Base-by-base conservation (phyloP, 2,329 filamentous ascomycete species). In the Fusarium chaquense region DNA sequence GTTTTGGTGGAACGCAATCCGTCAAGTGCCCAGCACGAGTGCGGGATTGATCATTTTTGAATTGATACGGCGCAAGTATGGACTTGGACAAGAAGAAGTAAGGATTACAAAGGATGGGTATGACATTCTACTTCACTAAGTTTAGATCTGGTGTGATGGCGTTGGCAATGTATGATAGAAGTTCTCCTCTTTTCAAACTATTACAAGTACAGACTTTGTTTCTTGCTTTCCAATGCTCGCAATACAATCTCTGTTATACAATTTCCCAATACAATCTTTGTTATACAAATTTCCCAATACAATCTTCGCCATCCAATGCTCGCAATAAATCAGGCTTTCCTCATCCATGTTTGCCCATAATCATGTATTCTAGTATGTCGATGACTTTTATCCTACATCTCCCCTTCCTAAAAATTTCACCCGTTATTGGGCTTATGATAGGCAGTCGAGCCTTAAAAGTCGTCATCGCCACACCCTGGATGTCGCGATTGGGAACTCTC, bases 11-110 rank as follows among this genome's bases (percentile, higher is more conserved):
- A 90, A 86, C 56, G 91, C 91, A 1, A 85, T 93, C 54, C 83
- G 90, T 7, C 91, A 93, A 78, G 90, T 93, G 3, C 92, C 92
- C 1, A 92, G 90, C 76, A 94, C 92, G 3, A 91, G 89, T 63
- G 91, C 91, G 0, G 92, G 91, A 0, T 77, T 94, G 62, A 92
- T 94, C 70, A 92, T 93, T 22, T 94, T 94, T 76, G 92, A 94
- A 79, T 76, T 94, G 45, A 88, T 93, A 38, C 83, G 92, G 59
- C 83, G 91, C 36, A 93, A 92, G 79, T 94, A 93, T 71, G 90
- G 89, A 3, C 83, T 87, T 61, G 84, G 86, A 3, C 83, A 83
- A 20, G 89, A 91, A 51, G 85, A 86, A 72, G 89, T 89, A 67
- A 84, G 84, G 70, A 93, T 92, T 55, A 86, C 84, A 50, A 87